Base-by-base conservation (phyloP, 768 basidiomycete genomes). In the Tylopilus cervinicoccineus region DNA sequence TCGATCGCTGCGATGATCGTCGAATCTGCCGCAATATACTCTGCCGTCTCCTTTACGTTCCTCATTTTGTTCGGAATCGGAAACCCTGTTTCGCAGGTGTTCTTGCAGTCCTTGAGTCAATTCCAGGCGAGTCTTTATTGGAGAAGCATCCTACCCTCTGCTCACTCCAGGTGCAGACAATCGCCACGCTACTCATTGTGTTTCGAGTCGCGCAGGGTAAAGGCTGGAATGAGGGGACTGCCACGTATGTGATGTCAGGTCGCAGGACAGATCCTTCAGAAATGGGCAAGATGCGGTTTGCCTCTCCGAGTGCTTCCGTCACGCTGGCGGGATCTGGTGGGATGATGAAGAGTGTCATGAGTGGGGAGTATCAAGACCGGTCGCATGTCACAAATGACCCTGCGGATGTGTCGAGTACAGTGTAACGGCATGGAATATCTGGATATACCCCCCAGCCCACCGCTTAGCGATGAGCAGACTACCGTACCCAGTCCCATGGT, bases 1-100 rank as follows among this genome's bases (percentile, higher is more conserved):
- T 64, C 60, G 3, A 45, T 71, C 11, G 61, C 60, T 9, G 57
- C 70, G 5, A 70, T 74, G 56, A 32, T 69, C 26, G 40, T 73
- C 39, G 72, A 73, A 52, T 68, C 66, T 0, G 68, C 67, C 2
- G 55, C 64, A 3, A 37, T 68, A 3, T 71, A 69, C 38, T 57
- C 65, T 5, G 14, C 53, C 6, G 40, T 60, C 14, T 59, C 60
- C 0, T 11, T 72, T 8, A 24, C 68, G 0, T 69, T 73, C 45
- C 38, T 73, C 19, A 46, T 65, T 14, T 38, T 59, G 14, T 72
- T 61, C 39, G 54, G 52, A 5, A 9, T 50, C 8, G 40, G 52
- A 12, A 61, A 51, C 13, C 37, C 58, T 0, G 39, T 66, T 5
- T 63, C 63, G 26, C 64, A 66, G 23, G 44, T 68, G n/a, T 57